phyloP scores from a whole-genome alignment of 495 filamentous ascomycete genomes.

The Lophiotrema nucula region DNA sequence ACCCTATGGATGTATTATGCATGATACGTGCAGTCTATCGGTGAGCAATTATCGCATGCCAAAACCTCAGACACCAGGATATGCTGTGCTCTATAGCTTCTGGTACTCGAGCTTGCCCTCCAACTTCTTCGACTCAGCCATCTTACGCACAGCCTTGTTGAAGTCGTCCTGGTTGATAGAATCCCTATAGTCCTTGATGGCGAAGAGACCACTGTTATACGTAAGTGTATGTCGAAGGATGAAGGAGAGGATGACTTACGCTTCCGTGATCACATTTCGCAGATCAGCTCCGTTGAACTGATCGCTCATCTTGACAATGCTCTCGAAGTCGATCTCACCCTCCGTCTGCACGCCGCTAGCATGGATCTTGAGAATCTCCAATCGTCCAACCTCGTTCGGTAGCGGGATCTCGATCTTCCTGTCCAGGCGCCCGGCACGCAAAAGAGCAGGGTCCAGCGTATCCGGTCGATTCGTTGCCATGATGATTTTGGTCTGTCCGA shows the following conservation, averaged over 20 bases:
- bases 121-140: conserved; percentile 95
- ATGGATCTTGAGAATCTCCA: conserved; percentile 99
- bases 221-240: conserved; percentile 2
- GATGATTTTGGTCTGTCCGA: conserved; percentile 99
- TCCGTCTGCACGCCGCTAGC: conserved; percentile 80
- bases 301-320: conserved; percentile 99
- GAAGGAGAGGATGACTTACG: conserved; percentile 58
- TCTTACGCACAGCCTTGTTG: conserved; percentile 96
- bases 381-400: conserved; percentile 95
- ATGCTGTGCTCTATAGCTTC: conserved; percentile 66
- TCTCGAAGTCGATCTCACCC: conserved; percentile 98
- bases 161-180: conserved; percentile 97
- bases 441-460: conserved; percentile 90
- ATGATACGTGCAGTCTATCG: conserved; percentile 9
- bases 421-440: conserved; percentile 91
- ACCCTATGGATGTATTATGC: conserved; percentile 12
- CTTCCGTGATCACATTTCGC: conserved; percentile 97
- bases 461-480: conserved; percentile 99
- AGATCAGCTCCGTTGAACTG: conserved; percentile 96
- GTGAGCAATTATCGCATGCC: not conserved
- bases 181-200: conserved; percentile 96
- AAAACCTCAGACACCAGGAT: not conserved
- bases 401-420: conserved; percentile 98
- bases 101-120: conserved; percentile 98
- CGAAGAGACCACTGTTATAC: conserved; percentile 73